These are phyloP conservation scores for Coemansia sp. DNA, from an alignment of 192 early-diverging fungal genomes.

Conservation along the genomic window DNA sequence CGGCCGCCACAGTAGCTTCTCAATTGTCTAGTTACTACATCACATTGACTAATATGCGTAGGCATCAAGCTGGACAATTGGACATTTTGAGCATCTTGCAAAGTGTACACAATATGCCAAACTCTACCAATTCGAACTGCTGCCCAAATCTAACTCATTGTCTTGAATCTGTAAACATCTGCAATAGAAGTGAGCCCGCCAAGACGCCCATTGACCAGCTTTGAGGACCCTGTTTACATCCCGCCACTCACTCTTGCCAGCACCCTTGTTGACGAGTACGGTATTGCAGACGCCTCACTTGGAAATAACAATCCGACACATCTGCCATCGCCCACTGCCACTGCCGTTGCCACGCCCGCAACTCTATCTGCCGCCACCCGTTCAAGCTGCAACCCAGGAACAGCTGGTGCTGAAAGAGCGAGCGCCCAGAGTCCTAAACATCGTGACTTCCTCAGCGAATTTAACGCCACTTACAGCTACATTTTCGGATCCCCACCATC, in stretches of 20 bases:
- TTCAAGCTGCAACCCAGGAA: neutral
- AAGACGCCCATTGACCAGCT: slow-evolving; percentile 36
- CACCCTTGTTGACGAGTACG: slow-evolving; percentile 49
- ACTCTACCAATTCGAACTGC: slow-evolving; percentile 1
- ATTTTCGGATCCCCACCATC: slow-evolving; percentile 41
- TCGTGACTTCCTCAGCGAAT: slow-evolving; percentile 39
- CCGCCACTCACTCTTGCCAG: slow-evolving; percentile 50
- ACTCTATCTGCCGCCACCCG: neutral
- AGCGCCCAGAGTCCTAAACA: neutral
- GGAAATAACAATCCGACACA: neutral
- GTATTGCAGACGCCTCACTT: slow-evolving; percentile 2
- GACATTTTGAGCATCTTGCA: neutral
- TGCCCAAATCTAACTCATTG: slow-evolving; percentile 2
- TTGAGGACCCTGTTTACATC: slow-evolving; percentile 52
- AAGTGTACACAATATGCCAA: neutral
- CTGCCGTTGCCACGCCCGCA: slow-evolving; percentile 4
- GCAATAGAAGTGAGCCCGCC: slow-evolving; percentile 48
- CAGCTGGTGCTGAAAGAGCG: too few species aligned
- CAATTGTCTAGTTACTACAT: neutral
- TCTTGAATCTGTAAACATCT: neutral
- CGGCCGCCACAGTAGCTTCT: neutral
- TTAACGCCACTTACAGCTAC: slow-evolving; percentile 45
- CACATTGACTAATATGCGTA: neutral
- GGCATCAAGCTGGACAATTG: neutral
- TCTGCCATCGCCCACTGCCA: neutral